These are phyloP conservation scores for Hyaloperonospora arabidopsidis DNA, from an alignment of 352 stramenopile species.

Conservation along the genomic window DNA sequence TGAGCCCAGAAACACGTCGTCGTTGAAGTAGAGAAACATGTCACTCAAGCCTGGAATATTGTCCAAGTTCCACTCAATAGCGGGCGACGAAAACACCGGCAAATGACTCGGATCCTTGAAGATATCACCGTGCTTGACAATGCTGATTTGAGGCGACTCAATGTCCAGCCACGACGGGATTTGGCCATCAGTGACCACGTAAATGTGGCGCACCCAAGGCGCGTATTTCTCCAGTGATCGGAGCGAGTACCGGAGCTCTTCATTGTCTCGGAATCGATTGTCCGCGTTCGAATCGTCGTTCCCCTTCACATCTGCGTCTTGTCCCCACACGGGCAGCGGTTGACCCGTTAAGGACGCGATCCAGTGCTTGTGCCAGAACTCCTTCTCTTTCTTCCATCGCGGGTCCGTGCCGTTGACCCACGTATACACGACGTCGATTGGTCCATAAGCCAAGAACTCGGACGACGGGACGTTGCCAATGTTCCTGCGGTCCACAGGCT, in stretches of 20 bases:
- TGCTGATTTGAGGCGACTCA: constrained; percentile 60
- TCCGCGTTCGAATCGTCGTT: constrained; percentile 67
- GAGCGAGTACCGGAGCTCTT: constrained; percentile 90
- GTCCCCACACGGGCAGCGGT: constrained; percentile 46
- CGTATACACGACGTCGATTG: constrained; percentile 94
- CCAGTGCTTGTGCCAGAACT: constrained; percentile 86
- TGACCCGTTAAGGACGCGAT: constrained; percentile 78
- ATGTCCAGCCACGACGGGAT: constrained; percentile 91
- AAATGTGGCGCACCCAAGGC: constrained; percentile 91
- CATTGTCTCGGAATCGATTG: constrained; percentile 92
- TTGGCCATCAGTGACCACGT: constrained; percentile 92
- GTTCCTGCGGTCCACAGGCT: constrained; percentile 37
- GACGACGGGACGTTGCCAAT: constrained; percentile 54
- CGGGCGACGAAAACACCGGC: constrained; percentile 90
- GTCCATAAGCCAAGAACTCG: constrained; percentile 61
- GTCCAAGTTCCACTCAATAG: constrained; percentile 92
- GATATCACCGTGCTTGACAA: constrained; percentile 89
- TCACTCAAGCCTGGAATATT: constrained; percentile 88
- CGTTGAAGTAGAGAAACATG: constrained; percentile 95
- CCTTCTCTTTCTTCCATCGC: constrained; percentile 85
- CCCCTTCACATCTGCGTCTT: constrained; percentile 43
- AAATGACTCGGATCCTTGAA: constrained; percentile 85
- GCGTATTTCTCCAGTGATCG: constrained; percentile 92
- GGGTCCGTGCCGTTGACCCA: constrained; percentile 94
- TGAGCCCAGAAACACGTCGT: constrained; percentile 92